phyloP scores from a whole-genome alignment of 148 eudicot genomes.

The Amaranthus palmeri region DNA sequence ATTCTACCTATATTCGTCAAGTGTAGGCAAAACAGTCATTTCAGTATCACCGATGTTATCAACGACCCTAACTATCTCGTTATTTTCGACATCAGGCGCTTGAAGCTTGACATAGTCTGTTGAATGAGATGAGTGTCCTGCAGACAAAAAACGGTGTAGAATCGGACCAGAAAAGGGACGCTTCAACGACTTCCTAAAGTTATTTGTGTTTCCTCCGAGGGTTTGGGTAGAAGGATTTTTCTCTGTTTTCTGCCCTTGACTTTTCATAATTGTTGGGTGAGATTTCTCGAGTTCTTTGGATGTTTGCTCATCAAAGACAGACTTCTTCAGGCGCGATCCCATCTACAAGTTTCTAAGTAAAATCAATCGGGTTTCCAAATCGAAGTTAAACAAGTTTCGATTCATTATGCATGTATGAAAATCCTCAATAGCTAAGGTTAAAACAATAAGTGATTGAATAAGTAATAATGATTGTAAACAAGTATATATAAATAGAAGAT shows the following conservation, averaged over 20 bases:
- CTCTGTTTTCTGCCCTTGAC: slow-evolving; percentile 30
- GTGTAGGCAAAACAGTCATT: slow-evolving; percentile 21
- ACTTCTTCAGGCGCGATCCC: slow-evolving; percentile 86
- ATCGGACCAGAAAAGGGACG: slow-evolving; percentile 31
- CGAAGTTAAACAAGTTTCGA: neutral
- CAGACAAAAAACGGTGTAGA: slow-evolving; percentile 65
- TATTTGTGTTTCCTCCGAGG: slow-evolving; percentile 29
- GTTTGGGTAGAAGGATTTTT: slow-evolving; percentile 33
- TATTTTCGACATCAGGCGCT: slow-evolving; percentile 24
- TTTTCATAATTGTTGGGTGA: slow-evolving; percentile 71
- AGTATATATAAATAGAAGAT: too few species aligned
- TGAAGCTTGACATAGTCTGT: slow-evolving; percentile 25
- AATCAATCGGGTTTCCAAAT: neutral
- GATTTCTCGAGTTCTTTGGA: slow-evolving; percentile 69
- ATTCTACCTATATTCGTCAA: neutral
- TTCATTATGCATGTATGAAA: too few species aligned
- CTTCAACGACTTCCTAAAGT: slow-evolving; percentile 20
- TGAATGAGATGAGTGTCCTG: slow-evolving; percentile 39
- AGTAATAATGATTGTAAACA: too few species aligned
- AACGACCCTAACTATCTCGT: slow-evolving; percentile 36
- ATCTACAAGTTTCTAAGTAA: slow-evolving; percentile 39
- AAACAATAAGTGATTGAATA: too few species aligned
- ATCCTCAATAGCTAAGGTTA: too few species aligned
- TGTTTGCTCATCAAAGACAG: slow-evolving; percentile 88
- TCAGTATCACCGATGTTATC: slow-evolving; percentile 27